These are phyloP conservation scores for Vanderwaltozyma yarrowii DNA, from an alignment of 805 yeast species.

Conservation along the genomic window DNA sequence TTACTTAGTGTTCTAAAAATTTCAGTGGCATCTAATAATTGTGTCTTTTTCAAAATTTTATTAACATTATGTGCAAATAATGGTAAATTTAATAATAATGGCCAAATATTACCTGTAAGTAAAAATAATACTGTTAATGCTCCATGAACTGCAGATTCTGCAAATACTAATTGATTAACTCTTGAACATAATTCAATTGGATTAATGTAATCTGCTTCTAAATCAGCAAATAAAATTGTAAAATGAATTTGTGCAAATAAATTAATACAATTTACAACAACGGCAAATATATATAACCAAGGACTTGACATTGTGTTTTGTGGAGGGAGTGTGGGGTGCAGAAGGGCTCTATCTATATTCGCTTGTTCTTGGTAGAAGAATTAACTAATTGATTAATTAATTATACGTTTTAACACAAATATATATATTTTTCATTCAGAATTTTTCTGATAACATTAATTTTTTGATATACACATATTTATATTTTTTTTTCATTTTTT, in stretches of 20 bases:
- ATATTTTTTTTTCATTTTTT: no score
- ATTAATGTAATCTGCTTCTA: slow-evolving; percentile 90
- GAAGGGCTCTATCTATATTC: no score
- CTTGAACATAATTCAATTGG: slow-evolving; percentile 92
- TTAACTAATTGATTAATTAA: no score
- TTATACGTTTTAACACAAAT: no score
- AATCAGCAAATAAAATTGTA: slow-evolving; percentile 87
- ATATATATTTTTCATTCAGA: no score
- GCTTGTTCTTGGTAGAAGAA: no score
- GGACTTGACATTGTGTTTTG: neutral
- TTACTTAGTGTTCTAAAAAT: slow-evolving; percentile 86
- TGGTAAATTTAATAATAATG: slow-evolving; percentile 72
- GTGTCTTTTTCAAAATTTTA: slow-evolving; percentile 68
- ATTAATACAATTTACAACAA: slow-evolving; percentile 72
- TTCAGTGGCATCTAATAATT: slow-evolving; percentile 89
- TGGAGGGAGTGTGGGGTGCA: no score
- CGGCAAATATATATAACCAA: slow-evolving; percentile 41
- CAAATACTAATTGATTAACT: slow-evolving; percentile 76
- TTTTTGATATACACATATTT: no score
- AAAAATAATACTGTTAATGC: slow-evolving; percentile 58
- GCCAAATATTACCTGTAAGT: slow-evolving; percentile 83
- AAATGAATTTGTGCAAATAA: slow-evolving; percentile 85
- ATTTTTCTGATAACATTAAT: no score
- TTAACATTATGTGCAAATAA: slow-evolving; percentile 70
- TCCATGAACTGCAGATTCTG: slow-evolving; percentile 79